These are phyloP conservation scores for Mycena albidolilacea DNA, from an alignment of 768 basidiomycete genomes.

Conservation along the genomic window DNA sequence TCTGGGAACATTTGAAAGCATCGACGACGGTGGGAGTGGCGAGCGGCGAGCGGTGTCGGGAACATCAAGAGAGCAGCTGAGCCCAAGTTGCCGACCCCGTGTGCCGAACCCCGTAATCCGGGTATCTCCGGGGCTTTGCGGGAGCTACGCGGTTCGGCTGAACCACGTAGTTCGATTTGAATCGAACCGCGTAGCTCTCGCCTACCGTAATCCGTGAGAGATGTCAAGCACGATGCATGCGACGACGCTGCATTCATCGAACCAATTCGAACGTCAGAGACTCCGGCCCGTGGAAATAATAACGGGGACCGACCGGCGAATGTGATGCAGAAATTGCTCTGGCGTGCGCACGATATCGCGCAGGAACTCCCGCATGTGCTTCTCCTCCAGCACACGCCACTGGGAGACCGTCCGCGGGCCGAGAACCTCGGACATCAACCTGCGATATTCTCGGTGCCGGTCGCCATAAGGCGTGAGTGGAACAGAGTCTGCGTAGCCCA, in stretches of 20 bases:
- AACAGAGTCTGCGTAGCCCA: conserved; percentile 7
- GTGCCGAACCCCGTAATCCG: too few species aligned
- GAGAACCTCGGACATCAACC: conserved; percentile 9
- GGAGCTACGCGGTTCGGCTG: too few species aligned
- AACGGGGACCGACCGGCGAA: not conserved
- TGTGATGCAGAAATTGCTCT: not conserved
- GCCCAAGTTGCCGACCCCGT: too few species aligned
- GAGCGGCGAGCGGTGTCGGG: too few species aligned
- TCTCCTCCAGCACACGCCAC: not conserved
- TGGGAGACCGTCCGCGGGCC: not conserved
- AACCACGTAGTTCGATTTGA: too few species aligned
- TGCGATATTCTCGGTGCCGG: conserved; percentile 8
- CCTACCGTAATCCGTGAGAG: not conserved
- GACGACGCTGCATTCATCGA: not conserved
- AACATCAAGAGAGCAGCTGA: too few species aligned
- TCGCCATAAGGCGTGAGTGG: conserved; percentile 6
- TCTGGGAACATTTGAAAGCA: too few species aligned
- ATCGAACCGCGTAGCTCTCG: too few species aligned
- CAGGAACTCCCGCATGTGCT: not conserved
- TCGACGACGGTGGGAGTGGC: too few species aligned
- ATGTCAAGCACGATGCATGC: conserved; percentile 14
- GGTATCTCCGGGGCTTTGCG: too few species aligned
- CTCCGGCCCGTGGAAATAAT: too few species aligned
- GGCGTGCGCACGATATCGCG: not conserved
- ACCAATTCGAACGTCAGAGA: not conserved